Evolutionary conservation across 148 eudicot species (phyloP).

Genomic region (Dianthus caryophyllus): DNA sequence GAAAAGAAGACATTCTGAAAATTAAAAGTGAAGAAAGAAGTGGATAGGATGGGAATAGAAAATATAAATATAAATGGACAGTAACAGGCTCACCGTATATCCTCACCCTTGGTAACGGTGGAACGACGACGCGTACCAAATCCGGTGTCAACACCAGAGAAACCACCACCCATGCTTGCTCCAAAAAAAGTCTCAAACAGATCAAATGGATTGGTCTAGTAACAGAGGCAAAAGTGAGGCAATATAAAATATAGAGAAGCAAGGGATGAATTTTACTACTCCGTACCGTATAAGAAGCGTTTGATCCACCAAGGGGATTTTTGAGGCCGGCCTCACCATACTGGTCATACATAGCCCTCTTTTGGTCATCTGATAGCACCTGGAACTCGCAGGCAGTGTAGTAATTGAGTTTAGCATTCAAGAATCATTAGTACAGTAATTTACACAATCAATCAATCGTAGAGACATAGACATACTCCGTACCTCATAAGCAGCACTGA

Average conservation of each 20-base stretch:
- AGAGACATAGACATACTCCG: too few relatives aligned
- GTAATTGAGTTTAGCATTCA: constrained; percentile 15
- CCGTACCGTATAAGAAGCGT: constrained; percentile 94
- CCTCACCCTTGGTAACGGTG: constrained; percentile 86
- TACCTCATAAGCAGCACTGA: constrained; percentile 99
- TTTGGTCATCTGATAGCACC: constrained; percentile 99
- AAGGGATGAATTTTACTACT: constrained; percentile 28
- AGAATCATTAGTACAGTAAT: not conserved
- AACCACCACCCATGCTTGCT: constrained; percentile 73
- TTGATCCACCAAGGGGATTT: constrained; percentile 69
- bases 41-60: not conserved
- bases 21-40: not conserved
- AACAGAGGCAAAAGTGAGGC: not conserved
- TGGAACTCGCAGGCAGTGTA: constrained; percentile 69
- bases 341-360: constrained; percentile 90
- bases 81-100: constrained; percentile 74
- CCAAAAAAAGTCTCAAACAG: constrained; percentile 98
- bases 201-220: constrained; percentile 94
- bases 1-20: not conserved
- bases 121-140: constrained; percentile 67
- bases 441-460: not conserved
- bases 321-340: constrained; percentile 98
- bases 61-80: not conserved
- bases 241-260: constrained; percentile 1
- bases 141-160: constrained; percentile 70